These are phyloP conservation scores for Huntiella bhutanensis DNA, from an alignment of 2,329 filamentous ascomycete genomes.

Conservation along the genomic window DNA sequence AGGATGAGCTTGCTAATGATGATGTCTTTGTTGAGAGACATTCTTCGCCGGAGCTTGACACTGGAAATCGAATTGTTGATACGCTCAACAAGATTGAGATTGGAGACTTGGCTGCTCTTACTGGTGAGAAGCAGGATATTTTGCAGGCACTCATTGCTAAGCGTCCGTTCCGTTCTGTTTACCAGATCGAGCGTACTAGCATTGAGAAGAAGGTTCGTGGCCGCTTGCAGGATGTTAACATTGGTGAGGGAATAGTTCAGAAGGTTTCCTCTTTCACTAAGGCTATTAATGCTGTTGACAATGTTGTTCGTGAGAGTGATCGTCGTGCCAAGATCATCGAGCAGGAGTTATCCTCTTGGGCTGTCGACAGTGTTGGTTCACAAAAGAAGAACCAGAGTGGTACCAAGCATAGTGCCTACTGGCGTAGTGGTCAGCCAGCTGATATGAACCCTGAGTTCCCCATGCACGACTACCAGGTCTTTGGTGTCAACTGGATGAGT, in stretches of 20 bases:
- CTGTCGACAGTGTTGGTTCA: conserved; percentile 28
- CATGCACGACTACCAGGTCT: conserved; percentile 86
- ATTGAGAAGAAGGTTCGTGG: conserved; percentile 27
- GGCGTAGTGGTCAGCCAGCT: conserved; percentile 39
- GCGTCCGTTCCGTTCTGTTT: conserved; percentile 43
- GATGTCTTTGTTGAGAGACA: conserved; percentile 14
- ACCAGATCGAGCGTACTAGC: conserved; percentile 46
- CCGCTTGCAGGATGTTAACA: conserved; percentile 22
- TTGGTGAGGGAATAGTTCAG: conserved; percentile 34
- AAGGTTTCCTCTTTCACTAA: conserved; percentile 51
- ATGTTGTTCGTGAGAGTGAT: conserved; percentile 61
- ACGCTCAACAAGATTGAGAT: conserved; percentile 68
- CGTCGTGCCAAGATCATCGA: conserved; percentile 41
- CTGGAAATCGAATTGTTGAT: conserved; percentile 37
- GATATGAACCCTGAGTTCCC: conserved; percentile 58
- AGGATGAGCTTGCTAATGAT: conserved; percentile 23
- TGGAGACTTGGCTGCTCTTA: conserved; percentile 65
- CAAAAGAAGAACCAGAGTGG: conserved; percentile 10
- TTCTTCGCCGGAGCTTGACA: conserved; percentile 12
- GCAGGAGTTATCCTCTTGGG: conserved; percentile 27
- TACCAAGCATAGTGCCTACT: conserved; percentile 3
- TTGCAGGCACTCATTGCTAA: conserved; percentile 51
- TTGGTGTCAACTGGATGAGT: conserved; percentile 86
- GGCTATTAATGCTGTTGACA: conserved; percentile 67
- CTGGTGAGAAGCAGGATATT: conserved; percentile 50